A percentile compares a stretch with the other conserved stretches of the same genome.
Conservation (phyloP, 1,284 basidiomycete species). For the Waitea zeae region DNA sequence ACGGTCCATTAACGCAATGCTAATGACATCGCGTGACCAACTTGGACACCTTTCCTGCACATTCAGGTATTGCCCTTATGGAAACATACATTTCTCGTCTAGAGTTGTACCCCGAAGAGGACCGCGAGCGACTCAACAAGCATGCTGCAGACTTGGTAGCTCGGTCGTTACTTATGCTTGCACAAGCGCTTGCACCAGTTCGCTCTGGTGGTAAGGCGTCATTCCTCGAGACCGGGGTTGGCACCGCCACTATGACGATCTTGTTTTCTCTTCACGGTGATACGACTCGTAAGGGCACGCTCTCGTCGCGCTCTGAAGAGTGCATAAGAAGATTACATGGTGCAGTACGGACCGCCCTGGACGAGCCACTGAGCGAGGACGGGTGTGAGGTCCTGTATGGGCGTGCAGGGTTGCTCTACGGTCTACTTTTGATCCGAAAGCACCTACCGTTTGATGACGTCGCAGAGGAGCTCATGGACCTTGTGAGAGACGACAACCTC, state of each 20-base stretch:
- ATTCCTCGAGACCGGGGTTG: constrained; percentile 17
- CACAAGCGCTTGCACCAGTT: constrained; percentile 1
- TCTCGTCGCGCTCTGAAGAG: constrained; percentile 1
- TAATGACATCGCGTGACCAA: not conserved
- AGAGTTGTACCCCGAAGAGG: too few species aligned
- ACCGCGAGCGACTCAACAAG: too few species aligned
- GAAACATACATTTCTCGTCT: too few species aligned
- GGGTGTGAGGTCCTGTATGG: constrained; percentile 40
- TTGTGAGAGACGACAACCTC: constrained; percentile 16
- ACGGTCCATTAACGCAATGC: not conserved
- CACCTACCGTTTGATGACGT: not conserved
- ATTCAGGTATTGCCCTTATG: too few species aligned
- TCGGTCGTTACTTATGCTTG: not conserved
- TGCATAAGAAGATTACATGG: constrained; percentile 10
- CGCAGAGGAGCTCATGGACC: not conserved
- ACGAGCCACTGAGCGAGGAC: constrained; percentile 14
- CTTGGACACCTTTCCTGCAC: not conserved
- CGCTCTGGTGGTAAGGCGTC: constrained; percentile 9
- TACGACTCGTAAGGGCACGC: not conserved
- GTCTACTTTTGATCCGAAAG: constrained; percentile 23
- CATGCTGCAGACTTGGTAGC: not conserved
- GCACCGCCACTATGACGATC: constrained; percentile 14
- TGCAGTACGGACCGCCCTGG: constrained; percentile 10
- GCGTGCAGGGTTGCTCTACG: constrained; percentile 34
- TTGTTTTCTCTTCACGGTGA: constrained; percentile 9